Evolutionary conservation across 805 yeast species (phyloP), one percentile per base, ranked within the genome.

Genomic region (Pachysolen tannophilus): DNA sequence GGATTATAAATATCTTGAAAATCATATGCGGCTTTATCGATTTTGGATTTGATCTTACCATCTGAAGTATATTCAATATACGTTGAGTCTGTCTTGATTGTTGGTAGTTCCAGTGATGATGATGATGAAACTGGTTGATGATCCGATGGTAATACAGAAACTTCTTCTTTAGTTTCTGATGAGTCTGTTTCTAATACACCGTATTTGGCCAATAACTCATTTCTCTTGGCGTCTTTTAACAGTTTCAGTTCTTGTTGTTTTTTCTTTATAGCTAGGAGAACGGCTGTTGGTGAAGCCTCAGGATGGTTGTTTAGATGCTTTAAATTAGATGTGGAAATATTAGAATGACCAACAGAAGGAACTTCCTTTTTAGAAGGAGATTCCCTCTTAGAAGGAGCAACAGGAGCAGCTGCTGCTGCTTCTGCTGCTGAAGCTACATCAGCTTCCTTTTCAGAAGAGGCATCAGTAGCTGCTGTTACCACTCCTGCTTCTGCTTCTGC

Each of bases 261-360:
- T 44, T 58, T 47, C 29, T 60, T 60, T 37, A 61, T 49, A 26
- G 59, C 60, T 7, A 57, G 28, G 45, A 56, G 58, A 0, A 65
- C 63, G 20, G 61, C 60, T 0, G 78, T 72, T 9, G 79, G 79
- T 16, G 69, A 62, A 1, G 63, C 65, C 25, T 66, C 63, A 6
- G 53, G 40, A n/a, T 54, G 43, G 25, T 37, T 43, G 2, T 46
- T 35, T 28, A 55, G 38, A 40, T 54, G 49, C 2, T 53, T 40
- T 28, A 52, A 27, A 8, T 47, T 36, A n/a, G n/a, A n/a, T 42
- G 37, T 3, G n/a, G n/a, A n/a, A n/a, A n/a, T n/a, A n/a, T n/a
- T n/a, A n/a, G n/a, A n/a, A n/a, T n/a, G n/a, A n/a, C n/a, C n/a
- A n/a, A n/a, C n/a, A n/a, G n/a, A n/a, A n/a, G n/a, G n/a, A n/a